phyloP scores from a whole-genome alignment of 23 red algal genomes.

The Agarophyton chilense region DNA sequence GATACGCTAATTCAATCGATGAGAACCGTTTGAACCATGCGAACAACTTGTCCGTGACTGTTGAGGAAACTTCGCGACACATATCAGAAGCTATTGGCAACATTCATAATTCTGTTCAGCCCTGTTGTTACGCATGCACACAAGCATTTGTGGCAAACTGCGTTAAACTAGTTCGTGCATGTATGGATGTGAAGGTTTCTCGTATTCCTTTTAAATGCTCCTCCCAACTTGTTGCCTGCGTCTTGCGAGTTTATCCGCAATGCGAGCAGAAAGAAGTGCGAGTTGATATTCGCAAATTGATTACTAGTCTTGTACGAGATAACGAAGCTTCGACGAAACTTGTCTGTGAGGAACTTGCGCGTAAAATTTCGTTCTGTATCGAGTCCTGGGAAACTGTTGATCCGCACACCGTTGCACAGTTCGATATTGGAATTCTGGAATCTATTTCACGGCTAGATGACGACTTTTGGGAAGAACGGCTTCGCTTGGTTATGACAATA shows the following conservation, averaged over 20 bases:
- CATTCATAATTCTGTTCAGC: background rate
- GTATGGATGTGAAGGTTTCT: background rate
- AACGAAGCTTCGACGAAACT: slow-evolving; percentile 40
- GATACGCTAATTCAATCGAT: slow-evolving; percentile 55
- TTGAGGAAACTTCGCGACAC: background rate
- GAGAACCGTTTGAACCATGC: slow-evolving; percentile 40
- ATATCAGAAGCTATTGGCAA: background rate
- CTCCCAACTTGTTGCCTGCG: slow-evolving; percentile 11
- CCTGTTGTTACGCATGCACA: slow-evolving; percentile 67
- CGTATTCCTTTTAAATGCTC: background rate
- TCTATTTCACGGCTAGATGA: slow-evolving; percentile 49
- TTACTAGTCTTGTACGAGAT: slow-evolving; percentile 54
- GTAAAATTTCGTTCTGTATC: slow-evolving; percentile 72
- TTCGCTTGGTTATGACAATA: slow-evolving; percentile 62
- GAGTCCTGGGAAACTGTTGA: slow-evolving; percentile 72
- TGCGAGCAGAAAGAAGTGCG: slow-evolving; percentile 48
- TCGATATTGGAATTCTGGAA: slow-evolving; percentile 64
- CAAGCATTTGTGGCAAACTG: slow-evolving; percentile 64
- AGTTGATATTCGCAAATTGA: slow-evolving; percentile 34
- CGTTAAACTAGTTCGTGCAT: slow-evolving; percentile 8
- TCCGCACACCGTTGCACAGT: slow-evolving; percentile 47
- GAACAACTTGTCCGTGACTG: slow-evolving; percentile 17
- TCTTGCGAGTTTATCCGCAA: slow-evolving; percentile 47
- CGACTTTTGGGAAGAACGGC: slow-evolving; percentile 63
- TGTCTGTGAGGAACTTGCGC: slow-evolving; percentile 45